These are phyloP conservation scores for Candida silvicultrix DNA, from an alignment of 805 yeast species.

Conservation along the genomic window DNA sequence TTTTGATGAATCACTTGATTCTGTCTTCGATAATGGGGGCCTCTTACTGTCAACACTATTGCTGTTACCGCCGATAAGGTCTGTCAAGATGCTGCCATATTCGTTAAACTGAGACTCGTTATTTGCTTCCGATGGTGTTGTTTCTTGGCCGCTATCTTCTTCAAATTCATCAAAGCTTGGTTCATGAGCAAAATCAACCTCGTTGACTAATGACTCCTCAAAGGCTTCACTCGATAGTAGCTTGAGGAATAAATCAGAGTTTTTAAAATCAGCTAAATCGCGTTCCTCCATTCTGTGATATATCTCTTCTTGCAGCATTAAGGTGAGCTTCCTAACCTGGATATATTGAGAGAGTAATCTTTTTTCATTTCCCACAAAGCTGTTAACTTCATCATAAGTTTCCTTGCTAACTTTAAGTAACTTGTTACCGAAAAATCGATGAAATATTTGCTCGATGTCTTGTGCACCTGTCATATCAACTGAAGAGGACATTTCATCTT, in stretches of 20 bases:
- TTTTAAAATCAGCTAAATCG: conserved; percentile 55
- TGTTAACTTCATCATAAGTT: conserved; percentile 28
- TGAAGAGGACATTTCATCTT: conserved; percentile 21
- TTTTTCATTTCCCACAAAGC: conserved; percentile 25
- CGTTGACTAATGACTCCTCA: conserved; percentile 20
- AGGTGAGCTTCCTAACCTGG: conserved; percentile 52
- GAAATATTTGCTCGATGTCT: conserved; percentile 46
- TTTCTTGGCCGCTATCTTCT: not conserved
- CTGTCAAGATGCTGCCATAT: not conserved
- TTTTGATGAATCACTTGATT: not conserved
- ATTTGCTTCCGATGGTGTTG: not conserved
- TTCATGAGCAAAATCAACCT: conserved; percentile 19
- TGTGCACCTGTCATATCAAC: conserved; percentile 38
- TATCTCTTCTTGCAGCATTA: conserved; percentile 50
- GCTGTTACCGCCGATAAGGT: not conserved
- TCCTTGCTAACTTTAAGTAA: conserved; percentile 24
- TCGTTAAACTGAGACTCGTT: not conserved
- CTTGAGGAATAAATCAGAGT: conserved; percentile 48
- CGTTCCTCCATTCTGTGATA: conserved; percentile 42
- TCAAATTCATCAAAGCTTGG: conserved; percentile 4
- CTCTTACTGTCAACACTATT: not conserved
- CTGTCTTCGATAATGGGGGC: not conserved
- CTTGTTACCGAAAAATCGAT: conserved; percentile 31
- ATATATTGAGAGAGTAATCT: conserved; percentile 28
- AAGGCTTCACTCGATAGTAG: conserved; percentile 40